Conservation (phyloP, 208 protist species). For the Trypanosoma boissoni region DNA sequence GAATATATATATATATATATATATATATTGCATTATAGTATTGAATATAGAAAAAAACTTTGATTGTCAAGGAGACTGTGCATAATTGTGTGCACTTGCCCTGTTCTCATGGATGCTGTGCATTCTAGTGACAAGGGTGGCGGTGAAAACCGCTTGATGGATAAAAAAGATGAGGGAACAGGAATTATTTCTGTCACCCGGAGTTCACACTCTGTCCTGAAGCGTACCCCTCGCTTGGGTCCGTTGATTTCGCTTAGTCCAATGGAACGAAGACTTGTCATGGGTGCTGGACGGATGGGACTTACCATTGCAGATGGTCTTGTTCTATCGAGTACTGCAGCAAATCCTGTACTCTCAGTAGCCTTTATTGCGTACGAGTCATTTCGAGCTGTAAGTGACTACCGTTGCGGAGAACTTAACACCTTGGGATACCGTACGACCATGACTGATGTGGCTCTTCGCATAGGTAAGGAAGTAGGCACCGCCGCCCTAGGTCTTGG, state of each 20-base stretch:
- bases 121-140: too few relatives aligned
- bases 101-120: too few relatives aligned
- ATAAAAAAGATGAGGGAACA: not conserved
- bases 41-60: too few relatives aligned
- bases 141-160: not conserved
- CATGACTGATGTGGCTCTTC: conserved; percentile 46
- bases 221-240: conserved; percentile 1
- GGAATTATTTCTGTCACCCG: not conserved
- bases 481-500: conserved; percentile 53
- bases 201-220: not conserved
- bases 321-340: conserved; percentile 43
- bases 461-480: conserved; percentile 51
- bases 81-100: too few relatives aligned
- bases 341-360: conserved; percentile 53
- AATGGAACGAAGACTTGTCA: conserved; percentile 32
- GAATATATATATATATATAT: not conserved
- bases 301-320: conserved; percentile 54
- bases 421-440: conserved; percentile 52
- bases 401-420: conserved; percentile 53
- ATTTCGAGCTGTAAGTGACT: conserved; percentile 42
- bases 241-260: conserved; percentile 32
- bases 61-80: too few relatives aligned
- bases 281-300: conserved; percentile 39
- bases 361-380: conserved; percentile 59
- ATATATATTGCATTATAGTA: not conserved